Base-by-base conservation (phyloP, 345 rosid species). In the Citrus sp. region DNA sequence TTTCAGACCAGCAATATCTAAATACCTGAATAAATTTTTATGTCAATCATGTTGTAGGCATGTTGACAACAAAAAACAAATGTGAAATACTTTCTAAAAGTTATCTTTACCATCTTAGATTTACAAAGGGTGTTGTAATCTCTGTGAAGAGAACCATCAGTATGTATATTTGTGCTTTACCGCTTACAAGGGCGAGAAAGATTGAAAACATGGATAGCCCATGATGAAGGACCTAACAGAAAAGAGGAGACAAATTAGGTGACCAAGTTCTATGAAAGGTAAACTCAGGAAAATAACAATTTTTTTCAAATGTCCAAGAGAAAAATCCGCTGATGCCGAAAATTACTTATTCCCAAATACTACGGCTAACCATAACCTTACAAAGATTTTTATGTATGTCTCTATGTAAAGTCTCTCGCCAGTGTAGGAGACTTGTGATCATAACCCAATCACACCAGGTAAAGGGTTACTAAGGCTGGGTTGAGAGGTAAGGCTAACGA, bases 131-230 rank as follows among this genome's bases (percentile, higher is more conserved):
- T 1, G 97, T 91, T 35, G 96, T 94, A 79, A 82, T 79, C 81
- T 94, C 96, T 3, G 97, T 78, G 79, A 94, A 85, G 78, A 94
- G 95, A 89, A 92, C 93, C 87, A 91, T 86, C 58, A 94, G 87
- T 80, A 94, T 92, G 75, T 94, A 94, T 73, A 92, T 81, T 80
- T 91, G 95, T 55, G 81, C 90, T 86, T 92, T 90, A 75, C 94
- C 94, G 75, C 95, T 90, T 62, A 88, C 67, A 77, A 92, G 91
- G 71, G 98, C 83, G 4, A 89, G 93, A 73, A 81, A 72, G 72
- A 92, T 84, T 4, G 97, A 84, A 79, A 87, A 88, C 93, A 94
- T 83, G 51, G 97, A 92, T 73, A 94, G 77, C 65, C 89, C 89
- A 79, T 94, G 97, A 86, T 93, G 97, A 81, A 92, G 75, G 16